Evolutionary conservation across 1,284 basidiomycete species (phyloP).

Genomic region (Ustilago loliicola): DNA sequence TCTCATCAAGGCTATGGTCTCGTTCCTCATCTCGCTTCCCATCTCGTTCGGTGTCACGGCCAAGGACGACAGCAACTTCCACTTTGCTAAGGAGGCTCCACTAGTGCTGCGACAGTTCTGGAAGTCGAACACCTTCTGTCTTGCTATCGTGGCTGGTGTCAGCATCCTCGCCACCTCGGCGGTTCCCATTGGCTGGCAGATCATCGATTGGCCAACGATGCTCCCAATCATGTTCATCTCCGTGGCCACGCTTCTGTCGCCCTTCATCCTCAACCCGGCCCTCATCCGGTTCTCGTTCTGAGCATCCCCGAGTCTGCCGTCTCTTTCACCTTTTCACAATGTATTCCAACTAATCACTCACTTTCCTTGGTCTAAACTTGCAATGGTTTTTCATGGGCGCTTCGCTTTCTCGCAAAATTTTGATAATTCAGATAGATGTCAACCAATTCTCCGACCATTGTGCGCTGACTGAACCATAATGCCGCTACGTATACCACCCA

Average conservation of each 20-base stretch:
- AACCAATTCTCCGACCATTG: not conserved
- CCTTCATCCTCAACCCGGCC: constrained; percentile 29
- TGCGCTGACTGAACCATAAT: not conserved
- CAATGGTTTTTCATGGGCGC: constrained; percentile 10
- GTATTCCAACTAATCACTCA: not conserved
- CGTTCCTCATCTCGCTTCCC: constrained; percentile 84
- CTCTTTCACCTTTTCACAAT: not conserved
- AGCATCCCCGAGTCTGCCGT: not conserved
- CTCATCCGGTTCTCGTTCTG: constrained; percentile 35
- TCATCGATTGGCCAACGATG: constrained; percentile 34
- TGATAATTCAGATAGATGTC: not conserved
- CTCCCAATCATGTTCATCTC: constrained; percentile 26
- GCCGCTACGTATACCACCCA: not conserved
- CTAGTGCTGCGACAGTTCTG: constrained; percentile 74
- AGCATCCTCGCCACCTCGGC: constrained; percentile 24
- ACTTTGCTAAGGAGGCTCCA: constrained; percentile 88
- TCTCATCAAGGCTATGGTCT: constrained; percentile 79
- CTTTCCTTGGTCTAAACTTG: constrained; percentile 6
- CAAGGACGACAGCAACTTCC: constrained; percentile 69
- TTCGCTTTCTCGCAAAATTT: constrained; percentile 1
- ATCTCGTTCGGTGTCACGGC: constrained; percentile 77
- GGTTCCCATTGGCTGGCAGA: constrained; percentile 31
- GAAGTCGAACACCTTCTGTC: constrained; percentile 28
- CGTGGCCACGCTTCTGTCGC: constrained; percentile 28
- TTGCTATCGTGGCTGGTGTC: constrained; percentile 23